Base-by-base conservation (phyloP, 805 yeast genomes). In the Candida broadrunensis region DNA sequence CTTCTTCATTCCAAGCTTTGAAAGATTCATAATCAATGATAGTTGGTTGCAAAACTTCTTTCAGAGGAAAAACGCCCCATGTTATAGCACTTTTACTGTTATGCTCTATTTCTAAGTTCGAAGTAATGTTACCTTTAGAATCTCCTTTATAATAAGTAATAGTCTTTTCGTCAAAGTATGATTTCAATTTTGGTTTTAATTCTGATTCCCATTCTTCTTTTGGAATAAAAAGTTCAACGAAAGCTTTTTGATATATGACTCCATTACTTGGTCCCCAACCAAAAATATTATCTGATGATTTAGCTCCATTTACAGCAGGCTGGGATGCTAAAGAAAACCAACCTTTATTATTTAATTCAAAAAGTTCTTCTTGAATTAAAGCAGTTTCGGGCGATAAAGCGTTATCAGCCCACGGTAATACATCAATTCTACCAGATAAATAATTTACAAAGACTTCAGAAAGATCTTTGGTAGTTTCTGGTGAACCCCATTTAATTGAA, bases 191-290 rank as follows among this genome's bases (percentile, higher is more conserved):
- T 2, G 83, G 79, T 38, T 73, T 69, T 34, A 90, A 55, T 24
- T 58, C 59, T 2, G 56, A 43, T 14, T 76, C 72, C 97, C 97
- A 91, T 36, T 78, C 78, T 2, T 73, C 61, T 47, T 79, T 82
- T 13, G 85, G 78, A n/a, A 89, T 70, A 54, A 93, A 88, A 60
- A 91, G 75, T 46, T 70, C 75, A n/a, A 93, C 88, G 64, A 89
- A 90, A 5, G 97, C 83, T 65, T 93, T 90, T 60, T 93, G 99
- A 61, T 86, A 93, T 20, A 93, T 85, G 36, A 78, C 70, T 2
- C 99, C 99, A 54, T 83, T 78, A 17, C 75, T 68, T 6, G 99
- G 97, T 36, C 99, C 99, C 99, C 99, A 93, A 2, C 99, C 99
- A 58, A 89, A 84, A 23, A 91, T 81, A 43, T 80, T 81, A 64